A percentile compares a stretch with the other conserved stretches of the same genome.
Evolutionary conservation across 2,329 filamentous ascomycete genomes (phyloP).

Genomic region (Exophiala aquamarina): DNA sequence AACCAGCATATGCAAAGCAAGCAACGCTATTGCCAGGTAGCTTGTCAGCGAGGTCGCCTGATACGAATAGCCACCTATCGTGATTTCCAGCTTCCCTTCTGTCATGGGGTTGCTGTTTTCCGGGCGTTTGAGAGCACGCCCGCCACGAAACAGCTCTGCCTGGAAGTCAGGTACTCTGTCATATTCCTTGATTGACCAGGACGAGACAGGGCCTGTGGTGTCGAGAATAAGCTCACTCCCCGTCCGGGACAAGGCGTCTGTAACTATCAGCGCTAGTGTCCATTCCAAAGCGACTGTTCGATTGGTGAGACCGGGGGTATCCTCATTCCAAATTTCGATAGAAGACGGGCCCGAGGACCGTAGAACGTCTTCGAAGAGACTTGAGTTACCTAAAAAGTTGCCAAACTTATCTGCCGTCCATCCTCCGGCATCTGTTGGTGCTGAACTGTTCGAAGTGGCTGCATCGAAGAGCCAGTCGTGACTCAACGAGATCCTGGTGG

Average conservation of each 20-base stretch:
- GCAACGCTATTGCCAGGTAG: conserved; percentile 6
- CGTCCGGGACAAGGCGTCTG: conserved; percentile 3
- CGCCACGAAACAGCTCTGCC: conserved; percentile 1
- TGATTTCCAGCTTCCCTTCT: background rate
- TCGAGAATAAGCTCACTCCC: conserved; percentile 1
- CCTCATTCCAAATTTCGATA: conserved; percentile 1
- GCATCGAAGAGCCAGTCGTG: background rate
- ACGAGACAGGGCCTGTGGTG: background rate
- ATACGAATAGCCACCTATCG: conserved; percentile 4
- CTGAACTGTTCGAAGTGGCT: background rate
- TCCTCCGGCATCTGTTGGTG: background rate
- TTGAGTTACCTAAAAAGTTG: background rate
- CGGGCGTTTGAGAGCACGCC: background rate
- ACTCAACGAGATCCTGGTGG: background rate
- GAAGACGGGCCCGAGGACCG: background rate
- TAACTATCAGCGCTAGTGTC: conserved; percentile 2
- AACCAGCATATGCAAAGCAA: conserved; percentile 4
- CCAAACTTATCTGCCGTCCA: background rate
- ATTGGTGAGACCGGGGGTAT: background rate
- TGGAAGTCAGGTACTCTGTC: conserved; percentile 3
- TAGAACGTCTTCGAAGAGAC: background rate
- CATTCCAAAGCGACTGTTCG: conserved; percentile 11
- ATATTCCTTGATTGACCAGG: conserved; percentile 1
- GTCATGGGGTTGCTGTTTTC: background rate
- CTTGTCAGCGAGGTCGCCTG: conserved; percentile 4